Evolutionary conservation across 495 filamentous ascomycete genomes (phyloP).

Genomic region (Rhypophila decipiens): DNA sequence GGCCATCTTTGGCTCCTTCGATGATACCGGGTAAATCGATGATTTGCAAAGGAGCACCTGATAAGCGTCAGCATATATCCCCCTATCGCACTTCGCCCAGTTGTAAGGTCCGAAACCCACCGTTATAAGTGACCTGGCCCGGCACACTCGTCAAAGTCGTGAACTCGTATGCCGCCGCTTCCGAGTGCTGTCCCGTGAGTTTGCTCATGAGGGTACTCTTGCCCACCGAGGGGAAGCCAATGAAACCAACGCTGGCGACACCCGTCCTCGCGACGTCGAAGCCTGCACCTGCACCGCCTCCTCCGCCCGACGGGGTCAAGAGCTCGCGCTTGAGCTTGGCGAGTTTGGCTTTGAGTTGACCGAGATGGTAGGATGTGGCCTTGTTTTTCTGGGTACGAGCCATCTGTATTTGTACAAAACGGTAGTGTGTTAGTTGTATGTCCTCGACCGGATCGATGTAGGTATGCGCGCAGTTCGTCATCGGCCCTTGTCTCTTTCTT

Average conservation of each 20-base stretch:
- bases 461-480: too few relatives aligned
- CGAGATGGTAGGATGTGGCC: constrained; percentile 79
- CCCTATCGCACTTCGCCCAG: background rate
- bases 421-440: constrained; percentile 15
- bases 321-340: constrained; percentile 96
- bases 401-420: constrained; percentile 71
- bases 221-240: constrained; percentile 90
- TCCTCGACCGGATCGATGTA: constrained; percentile 7
- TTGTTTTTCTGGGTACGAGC: constrained; percentile 98
- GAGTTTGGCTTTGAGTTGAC: constrained; percentile 96
- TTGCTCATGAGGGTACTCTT: constrained; percentile 96
- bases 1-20: constrained; percentile 95
- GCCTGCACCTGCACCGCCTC: constrained; percentile 82
- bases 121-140: constrained; percentile 94
- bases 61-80: background rate
- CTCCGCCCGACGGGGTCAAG: constrained; percentile 73
- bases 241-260: constrained; percentile 87
- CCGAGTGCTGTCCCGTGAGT: constrained; percentile 93
- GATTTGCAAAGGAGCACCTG: constrained; percentile 91
- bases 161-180: constrained; percentile 96
- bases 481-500: too few relatives aligned
- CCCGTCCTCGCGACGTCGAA: constrained; percentile 98
- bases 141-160: constrained; percentile 97
- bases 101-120: constrained; percentile 20
- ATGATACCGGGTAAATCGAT: constrained; percentile 98